Evolutionary conservation across 1,284 basidiomycete genomes (phyloP).

Genomic region (Agaricales sp.): DNA sequence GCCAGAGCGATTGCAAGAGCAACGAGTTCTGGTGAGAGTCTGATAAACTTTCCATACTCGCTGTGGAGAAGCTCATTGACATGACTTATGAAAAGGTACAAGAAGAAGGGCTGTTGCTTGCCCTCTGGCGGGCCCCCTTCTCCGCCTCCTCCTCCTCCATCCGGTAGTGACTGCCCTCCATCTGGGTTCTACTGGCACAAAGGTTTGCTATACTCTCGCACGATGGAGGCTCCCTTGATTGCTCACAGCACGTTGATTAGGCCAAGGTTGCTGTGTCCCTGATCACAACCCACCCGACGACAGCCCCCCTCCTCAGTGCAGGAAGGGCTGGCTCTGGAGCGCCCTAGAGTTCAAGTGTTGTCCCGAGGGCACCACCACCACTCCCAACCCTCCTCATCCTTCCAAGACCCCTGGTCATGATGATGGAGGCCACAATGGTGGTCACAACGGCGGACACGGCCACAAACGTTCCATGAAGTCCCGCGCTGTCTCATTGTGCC

Average conservation of each 20-base stretch:
- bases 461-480: conserved; percentile 27
- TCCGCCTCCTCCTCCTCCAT: conserved; percentile 32
- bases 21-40: conserved; percentile 32
- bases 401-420: conserved; percentile 16
- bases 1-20: conserved; percentile 12
- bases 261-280: conserved; percentile 40
- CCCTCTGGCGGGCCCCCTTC: conserved; percentile 33
- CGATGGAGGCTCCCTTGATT: conserved; percentile 9
- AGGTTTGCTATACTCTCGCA: conserved; percentile 26
- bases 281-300: conserved; percentile 15
- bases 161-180: conserved; percentile 32
- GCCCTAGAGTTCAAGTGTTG: conserved; percentile 28
- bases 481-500: conserved; percentile 38
- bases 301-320: conserved; percentile 39
- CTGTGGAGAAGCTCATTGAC: conserved; percentile 1
- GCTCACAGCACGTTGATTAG: conserved; percentile 2
- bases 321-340: conserved; percentile 36
- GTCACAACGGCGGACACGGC: conserved; percentile 13
- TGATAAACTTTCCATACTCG: conserved; percentile 10
- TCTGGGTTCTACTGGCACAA: conserved; percentile 30
- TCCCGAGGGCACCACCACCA: conserved; percentile 20
- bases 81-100: conserved; percentile 24
- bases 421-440: conserved; percentile 10
- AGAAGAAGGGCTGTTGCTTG: conserved; percentile 35
- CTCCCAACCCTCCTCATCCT: conserved; percentile 24